Evolutionary conservation across 78 protist genomes (phyloP).

Genomic region (slime mould (Dictyostelium discoideum)): DNA sequence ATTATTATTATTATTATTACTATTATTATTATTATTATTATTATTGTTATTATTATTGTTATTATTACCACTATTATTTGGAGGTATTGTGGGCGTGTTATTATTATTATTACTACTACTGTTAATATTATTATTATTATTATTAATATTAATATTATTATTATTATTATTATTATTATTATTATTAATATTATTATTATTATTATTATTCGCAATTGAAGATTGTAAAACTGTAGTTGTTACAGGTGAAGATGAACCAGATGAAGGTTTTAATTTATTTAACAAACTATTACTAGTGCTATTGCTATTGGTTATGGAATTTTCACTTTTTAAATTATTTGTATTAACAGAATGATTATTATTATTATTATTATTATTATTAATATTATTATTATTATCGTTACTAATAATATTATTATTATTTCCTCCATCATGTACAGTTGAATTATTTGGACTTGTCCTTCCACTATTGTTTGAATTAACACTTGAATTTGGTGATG

Average conservation of each 20-base stretch:
- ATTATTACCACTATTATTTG: background rate
- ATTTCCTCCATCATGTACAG: background rate
- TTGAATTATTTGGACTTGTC: background rate
- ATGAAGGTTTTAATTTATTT: background rate
- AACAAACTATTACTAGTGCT: background rate
- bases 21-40: too few species aligned
- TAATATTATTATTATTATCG: background rate
- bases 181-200: background rate
- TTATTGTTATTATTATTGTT: too few species aligned
- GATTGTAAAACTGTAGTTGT: slow-evolving; percentile 7
- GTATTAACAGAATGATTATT: background rate
- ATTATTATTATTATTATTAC: background rate
- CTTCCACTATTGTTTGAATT: background rate
- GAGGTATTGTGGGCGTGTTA: background rate
- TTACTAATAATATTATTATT: background rate
- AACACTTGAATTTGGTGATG: background rate
- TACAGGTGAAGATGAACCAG: slow-evolving; percentile 7
- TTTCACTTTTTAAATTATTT: background rate
- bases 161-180: background rate
- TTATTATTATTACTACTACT: background rate
- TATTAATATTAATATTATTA: background rate
- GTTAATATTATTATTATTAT: background rate
- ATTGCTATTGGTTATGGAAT: background rate
- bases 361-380: background rate
- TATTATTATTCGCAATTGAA: background rate